A percentile compares a stretch with the other conserved stretches of the same genome.
Conservation (phyloP, 2,329 filamentous ascomycete genomes). For the Passalora sequoiae region DNA sequence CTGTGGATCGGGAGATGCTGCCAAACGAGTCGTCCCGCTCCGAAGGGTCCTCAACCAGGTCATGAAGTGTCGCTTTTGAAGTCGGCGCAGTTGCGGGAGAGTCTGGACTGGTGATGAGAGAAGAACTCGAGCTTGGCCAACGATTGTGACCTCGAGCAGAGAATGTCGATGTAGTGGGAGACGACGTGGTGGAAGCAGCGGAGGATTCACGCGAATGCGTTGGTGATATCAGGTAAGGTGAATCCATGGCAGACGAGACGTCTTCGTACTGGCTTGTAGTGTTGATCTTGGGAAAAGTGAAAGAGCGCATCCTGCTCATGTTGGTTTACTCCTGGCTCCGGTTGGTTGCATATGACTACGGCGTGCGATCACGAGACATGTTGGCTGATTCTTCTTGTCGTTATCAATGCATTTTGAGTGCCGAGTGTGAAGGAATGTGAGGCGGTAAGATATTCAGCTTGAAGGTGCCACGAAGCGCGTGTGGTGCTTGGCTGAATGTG, state of each 20-base stretch:
- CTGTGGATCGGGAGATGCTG: conserved; percentile 31
- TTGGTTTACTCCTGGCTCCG: conserved; percentile 19
- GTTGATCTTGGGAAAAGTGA: conserved; percentile 25
- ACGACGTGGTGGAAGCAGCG: conserved; percentile 57
- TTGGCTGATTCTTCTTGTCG: conserved; percentile 13
- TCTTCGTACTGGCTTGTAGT: conserved; percentile 19
- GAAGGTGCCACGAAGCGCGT: conserved; percentile 23
- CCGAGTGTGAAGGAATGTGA: too few relatives aligned
- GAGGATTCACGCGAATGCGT: conserved; percentile 36
- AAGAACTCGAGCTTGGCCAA: conserved; percentile 72
- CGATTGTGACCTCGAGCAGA: conserved; percentile 58
- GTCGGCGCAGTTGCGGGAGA: conserved; percentile 46
- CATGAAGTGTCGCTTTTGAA: conserved; percentile 65
- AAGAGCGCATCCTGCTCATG: conserved; percentile 28
- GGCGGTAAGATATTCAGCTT: conserved; percentile 17
- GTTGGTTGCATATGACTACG: conserved; percentile 16
- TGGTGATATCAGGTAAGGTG: conserved; percentile 23
- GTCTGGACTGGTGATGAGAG: conserved; percentile 61
- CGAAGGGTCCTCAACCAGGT: conserved; percentile 77
- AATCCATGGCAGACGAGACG: conserved; percentile 20
- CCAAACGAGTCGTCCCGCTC: conserved; percentile 59
- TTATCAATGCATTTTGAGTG: conserved; percentile 25
- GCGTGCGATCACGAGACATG: conserved; percentile 21
- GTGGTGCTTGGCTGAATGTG: conserved; percentile 17
- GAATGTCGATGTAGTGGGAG: conserved; percentile 67